Percentiles rank a stretch among this genome's conserved stretches.
Evolutionary conservation across 768 basidiomycete genomes (phyloP).

Genomic region (Tylopilus cervinicoccineus): DNA sequence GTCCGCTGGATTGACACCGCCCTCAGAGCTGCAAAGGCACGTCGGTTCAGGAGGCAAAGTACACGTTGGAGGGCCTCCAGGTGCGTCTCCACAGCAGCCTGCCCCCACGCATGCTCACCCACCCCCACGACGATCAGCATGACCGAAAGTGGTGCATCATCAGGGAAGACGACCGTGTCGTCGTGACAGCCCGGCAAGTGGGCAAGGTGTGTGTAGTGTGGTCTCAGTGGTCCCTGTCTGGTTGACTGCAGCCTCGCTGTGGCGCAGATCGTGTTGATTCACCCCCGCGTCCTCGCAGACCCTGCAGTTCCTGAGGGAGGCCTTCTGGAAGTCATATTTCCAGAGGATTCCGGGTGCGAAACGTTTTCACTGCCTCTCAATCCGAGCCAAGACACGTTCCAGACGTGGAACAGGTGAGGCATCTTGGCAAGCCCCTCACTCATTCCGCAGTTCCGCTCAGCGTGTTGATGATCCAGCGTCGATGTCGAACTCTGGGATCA

Average conservation of each 20-base stretch:
- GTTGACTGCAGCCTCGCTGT: slow-evolving; percentile 1
- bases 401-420: slow-evolving; percentile 55
- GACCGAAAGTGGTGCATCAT: slow-evolving; percentile 73
- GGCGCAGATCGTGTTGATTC: slow-evolving; percentile 62
- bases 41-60: slow-evolving; percentile 51
- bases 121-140: slow-evolving; percentile 41
- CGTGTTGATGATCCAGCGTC: slow-evolving; percentile 36
- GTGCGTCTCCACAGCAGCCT: slow-evolving; percentile 32
- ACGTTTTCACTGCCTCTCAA: slow-evolving; percentile 56
- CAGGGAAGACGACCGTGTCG: slow-evolving; percentile 45
- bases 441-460: slow-evolving; percentile 1
- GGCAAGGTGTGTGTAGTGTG: slow-evolving; percentile 41
- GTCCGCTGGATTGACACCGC: background rate
- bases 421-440: background rate
- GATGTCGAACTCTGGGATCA: slow-evolving; percentile 49
- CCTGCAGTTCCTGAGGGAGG: slow-evolving; percentile 43
- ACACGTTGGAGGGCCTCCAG: slow-evolving; percentile 62
- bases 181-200: slow-evolving; percentile 67
- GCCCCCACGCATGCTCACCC: background rate
- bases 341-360: slow-evolving; percentile 52
- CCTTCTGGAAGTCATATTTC: slow-evolving; percentile 53
- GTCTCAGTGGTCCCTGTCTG: background rate
- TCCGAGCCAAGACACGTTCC: slow-evolving; percentile 46
- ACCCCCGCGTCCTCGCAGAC: slow-evolving; percentile 50
- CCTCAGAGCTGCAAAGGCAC: slow-evolving; percentile 70